A percentile compares a stretch with the other conserved stretches of the same genome.
Conservation (phyloP, 176 grass and related monocot species). For the Eleusine coracana region DNA sequence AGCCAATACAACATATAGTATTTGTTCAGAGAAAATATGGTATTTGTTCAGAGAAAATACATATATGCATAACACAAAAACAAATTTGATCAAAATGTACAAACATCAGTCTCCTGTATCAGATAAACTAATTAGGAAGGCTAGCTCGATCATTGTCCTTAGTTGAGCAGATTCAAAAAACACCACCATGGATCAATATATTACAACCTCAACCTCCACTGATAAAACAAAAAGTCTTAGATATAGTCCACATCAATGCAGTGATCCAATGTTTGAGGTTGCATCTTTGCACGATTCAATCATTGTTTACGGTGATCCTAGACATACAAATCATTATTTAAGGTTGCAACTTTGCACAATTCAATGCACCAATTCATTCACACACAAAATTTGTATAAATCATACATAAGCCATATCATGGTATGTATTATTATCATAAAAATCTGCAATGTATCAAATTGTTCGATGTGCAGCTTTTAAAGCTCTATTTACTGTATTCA, state of each 20-base stretch:
- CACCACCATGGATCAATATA: neutral
- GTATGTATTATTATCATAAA: neutral
- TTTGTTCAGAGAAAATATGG: neutral
- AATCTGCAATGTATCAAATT: neutral
- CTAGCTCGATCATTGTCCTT: neutral
- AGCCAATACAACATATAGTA: neutral
- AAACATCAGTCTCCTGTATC: neutral
- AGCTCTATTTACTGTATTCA: constrained; percentile 2
- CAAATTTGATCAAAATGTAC: neutral
- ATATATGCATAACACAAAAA: neutral
- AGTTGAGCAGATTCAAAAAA: neutral
- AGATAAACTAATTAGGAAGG: neutral
- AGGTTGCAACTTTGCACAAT: neutral
- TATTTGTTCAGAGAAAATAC: neutral
- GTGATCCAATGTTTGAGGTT: neutral
- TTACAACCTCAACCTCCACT: neutral
- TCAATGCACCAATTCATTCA: neutral
- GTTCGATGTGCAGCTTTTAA: neutral
- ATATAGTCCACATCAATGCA: neutral
- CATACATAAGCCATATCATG: neutral
- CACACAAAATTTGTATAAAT: neutral
- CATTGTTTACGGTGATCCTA: too few species aligned
- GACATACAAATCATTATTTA: neutral
- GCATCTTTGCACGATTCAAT: neutral
- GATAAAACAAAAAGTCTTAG: neutral